phyloP scores from a whole-genome alignment of 2,329 filamentous ascomycete species.

The Neoarthrinium moseri region DNA sequence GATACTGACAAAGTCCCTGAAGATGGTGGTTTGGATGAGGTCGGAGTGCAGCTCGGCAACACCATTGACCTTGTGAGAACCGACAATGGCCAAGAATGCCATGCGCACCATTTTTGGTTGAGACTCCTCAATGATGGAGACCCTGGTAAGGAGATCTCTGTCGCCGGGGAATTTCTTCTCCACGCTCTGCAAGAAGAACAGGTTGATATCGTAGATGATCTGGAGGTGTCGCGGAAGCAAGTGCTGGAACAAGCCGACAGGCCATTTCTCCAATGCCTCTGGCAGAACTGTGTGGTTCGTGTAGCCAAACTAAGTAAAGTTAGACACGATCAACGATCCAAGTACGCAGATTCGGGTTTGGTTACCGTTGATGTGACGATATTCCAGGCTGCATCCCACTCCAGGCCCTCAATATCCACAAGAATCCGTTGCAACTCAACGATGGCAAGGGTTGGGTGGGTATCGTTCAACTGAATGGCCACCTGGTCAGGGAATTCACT shows the following conservation, averaged over 20 bases:
- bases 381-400: slow-evolving; percentile 90
- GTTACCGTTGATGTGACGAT: slow-evolving; percentile 69
- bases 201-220: slow-evolving; percentile 98
- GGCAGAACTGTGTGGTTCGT: slow-evolving; percentile 98
- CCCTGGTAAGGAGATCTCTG: slow-evolving; percentile 76
- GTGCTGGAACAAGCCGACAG: slow-evolving; percentile 87
- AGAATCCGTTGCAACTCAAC: slow-evolving; percentile 94
- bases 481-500: slow-evolving; percentile 90
- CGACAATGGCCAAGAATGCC: slow-evolving; percentile 92
- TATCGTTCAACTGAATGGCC: slow-evolving; percentile 97
- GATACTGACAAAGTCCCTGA: slow-evolving; percentile 96
- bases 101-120: slow-evolving; percentile 98
- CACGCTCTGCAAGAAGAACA: slow-evolving; percentile 87
- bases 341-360: slow-evolving; percentile 13
- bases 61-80: slow-evolving; percentile 98
- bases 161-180: slow-evolving; percentile 90
- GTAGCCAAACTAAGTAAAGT: slow-evolving; percentile 70
- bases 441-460: slow-evolving; percentile 92
- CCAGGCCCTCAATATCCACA: slow-evolving; percentile 82
- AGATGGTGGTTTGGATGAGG: slow-evolving; percentile 97
- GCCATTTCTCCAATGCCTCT: slow-evolving; percentile 98
- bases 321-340: slow-evolving; percentile 11
- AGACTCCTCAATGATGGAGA: slow-evolving; percentile 98
- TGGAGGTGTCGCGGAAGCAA: slow-evolving; percentile 91
- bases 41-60: slow-evolving; percentile 97